Conservation (phyloP, 1,139 yeast genomes). For the Taphrina pruni region DNA sequence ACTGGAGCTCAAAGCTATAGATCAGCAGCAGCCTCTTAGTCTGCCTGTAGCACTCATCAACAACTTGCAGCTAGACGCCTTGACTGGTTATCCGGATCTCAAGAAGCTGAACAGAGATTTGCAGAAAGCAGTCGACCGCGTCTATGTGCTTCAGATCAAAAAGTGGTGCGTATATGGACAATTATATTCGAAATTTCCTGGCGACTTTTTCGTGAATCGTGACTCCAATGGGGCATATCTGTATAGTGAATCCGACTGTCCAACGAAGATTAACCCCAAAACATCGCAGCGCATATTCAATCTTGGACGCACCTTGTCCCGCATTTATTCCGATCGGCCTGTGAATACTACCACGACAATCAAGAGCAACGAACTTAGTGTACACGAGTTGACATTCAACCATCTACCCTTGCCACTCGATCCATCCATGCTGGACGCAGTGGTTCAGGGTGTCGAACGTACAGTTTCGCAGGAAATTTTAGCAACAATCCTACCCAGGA, state of each 20-base stretch:
- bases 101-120: neutral
- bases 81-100: slow-evolving; percentile 7
- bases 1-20: slow-evolving; percentile 9
- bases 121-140: neutral
- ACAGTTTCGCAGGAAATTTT: slow-evolving; percentile 2
- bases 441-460: neutral
- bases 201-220: slow-evolving; percentile 15
- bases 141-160: neutral
- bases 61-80: neutral
- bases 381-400: slow-evolving; percentile 7
- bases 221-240: neutral
- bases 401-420: neutral
- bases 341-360: too few species aligned
- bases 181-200: neutral
- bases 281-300: slow-evolving; percentile 1
- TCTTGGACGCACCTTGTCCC: neutral
- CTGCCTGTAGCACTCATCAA: neutral
- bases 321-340: neutral
- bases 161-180: slow-evolving; percentile 16
- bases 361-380: neutral
- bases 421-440: neutral
- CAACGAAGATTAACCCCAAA: neutral
- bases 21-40: neutral
- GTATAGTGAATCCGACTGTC: neutral
- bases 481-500: neutral